phyloP scores from a whole-genome alignment of 2,329 filamentous ascomycete genomes.

The Alternaria infectoria region DNA sequence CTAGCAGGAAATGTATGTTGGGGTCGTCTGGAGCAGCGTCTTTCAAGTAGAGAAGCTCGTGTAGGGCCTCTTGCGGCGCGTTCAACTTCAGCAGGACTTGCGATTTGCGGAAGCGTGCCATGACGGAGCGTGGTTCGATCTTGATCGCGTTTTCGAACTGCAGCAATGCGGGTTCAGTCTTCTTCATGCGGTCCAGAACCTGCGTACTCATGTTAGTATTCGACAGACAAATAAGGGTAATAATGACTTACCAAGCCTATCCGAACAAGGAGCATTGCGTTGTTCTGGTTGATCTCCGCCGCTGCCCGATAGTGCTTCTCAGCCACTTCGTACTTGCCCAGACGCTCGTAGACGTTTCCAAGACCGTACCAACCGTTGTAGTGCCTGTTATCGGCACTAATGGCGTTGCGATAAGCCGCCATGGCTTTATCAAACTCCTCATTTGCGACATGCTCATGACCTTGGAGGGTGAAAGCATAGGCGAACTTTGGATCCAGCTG shows the following conservation, averaged over 20 bases:
- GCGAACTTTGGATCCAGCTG: constrained; percentile 90
- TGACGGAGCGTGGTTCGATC: constrained; percentile 78
- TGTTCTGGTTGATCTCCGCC: constrained; percentile 88
- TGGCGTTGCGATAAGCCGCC: constrained; percentile 82
- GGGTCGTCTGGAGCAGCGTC: constrained; percentile 93
- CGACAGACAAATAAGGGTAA: not conserved
- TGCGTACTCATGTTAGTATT: constrained; percentile 15
- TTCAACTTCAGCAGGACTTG: constrained; percentile 80
- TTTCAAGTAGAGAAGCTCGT: constrained; percentile 85
- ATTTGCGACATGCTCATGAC: constrained; percentile 93
- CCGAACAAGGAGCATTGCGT: constrained; percentile 89
- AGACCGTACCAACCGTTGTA: constrained; percentile 98
- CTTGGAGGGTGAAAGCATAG: constrained; percentile 94
- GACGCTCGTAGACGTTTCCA: constrained; percentile 82
- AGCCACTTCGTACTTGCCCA: constrained; percentile 89
- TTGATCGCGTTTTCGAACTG: constrained; percentile 85
- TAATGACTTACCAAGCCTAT: constrained; percentile 73
- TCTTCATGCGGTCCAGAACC: constrained; percentile 82
- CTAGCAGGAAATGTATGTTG: constrained; percentile 93
- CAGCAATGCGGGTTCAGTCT: constrained; percentile 76
- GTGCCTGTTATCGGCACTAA: constrained; percentile 84
- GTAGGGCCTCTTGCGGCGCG: constrained; percentile 72
- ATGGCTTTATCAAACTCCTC: constrained; percentile 98
- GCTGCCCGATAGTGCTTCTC: constrained; percentile 91
- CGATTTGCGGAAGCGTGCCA: constrained; percentile 93